These are phyloP conservation scores for Nadsonia starkeyi-henricii DNA, from an alignment of 1,139 yeast genomes.

Conservation along the genomic window DNA sequence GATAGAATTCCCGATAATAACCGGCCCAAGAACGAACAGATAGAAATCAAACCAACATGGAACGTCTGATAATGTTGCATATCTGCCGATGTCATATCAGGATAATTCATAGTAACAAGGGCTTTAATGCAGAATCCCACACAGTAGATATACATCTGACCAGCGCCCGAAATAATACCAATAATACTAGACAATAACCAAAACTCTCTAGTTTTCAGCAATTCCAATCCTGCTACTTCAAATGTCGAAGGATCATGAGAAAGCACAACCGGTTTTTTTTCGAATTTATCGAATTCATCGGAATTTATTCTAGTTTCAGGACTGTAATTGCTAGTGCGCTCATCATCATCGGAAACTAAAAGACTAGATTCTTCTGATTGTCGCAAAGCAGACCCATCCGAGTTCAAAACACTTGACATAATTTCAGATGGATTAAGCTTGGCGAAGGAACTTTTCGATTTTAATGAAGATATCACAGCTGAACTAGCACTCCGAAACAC, in stretches of 20 bases:
- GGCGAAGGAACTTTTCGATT: neutral
- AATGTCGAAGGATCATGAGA: neutral
- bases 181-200: conserved; percentile 31
- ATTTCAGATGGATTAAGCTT: neutral
- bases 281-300: too few species aligned
- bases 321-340: neutral
- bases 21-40: conserved; percentile 55
- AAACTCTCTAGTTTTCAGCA: conserved; percentile 16
- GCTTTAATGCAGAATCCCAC: conserved; percentile 57
- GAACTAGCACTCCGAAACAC: neutral
- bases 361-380: neutral
- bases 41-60: conserved; percentile 60
- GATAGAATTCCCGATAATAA: conserved; percentile 55
- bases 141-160: conserved; percentile 61
- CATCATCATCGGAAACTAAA: neutral
- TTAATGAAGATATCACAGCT: neutral
- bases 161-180: conserved; percentile 51
- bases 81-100: conserved; percentile 12
- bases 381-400: neutral
- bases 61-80: conserved; percentile 36
- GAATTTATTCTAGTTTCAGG: neutral
- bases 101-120: conserved; percentile 21
- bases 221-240: conserved; percentile 9
- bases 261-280: neutral
- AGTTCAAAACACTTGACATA: neutral